Evolutionary conservation across 2,329 filamentous ascomycete species (phyloP).

Genomic region (Ophiostoma triangulosporum): DNA sequence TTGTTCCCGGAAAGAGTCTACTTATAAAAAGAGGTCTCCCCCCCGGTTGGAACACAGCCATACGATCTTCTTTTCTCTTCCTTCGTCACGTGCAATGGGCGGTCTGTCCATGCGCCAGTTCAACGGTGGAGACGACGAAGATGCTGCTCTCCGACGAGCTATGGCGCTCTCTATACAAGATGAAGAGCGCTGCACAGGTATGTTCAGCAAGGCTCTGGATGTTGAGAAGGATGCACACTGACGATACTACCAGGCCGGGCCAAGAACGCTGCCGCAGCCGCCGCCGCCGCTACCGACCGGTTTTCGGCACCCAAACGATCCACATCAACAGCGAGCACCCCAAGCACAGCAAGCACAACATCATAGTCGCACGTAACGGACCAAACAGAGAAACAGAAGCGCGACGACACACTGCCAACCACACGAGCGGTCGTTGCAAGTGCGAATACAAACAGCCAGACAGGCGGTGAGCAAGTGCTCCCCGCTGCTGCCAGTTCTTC

Average conservation of each 20-base stretch:
- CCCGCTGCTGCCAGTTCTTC: not conserved
- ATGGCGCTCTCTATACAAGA: conserved; percentile 42
- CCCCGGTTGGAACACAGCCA: too few relatives aligned
- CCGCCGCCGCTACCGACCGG: not conserved
- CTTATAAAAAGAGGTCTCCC: not conserved
- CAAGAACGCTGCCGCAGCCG: not conserved
- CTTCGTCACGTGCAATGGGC: conserved; percentile 13
- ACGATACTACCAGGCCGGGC: not conserved
- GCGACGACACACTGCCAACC: not conserved
- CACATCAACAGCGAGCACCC: not conserved
- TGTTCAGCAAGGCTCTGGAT: not conserved
- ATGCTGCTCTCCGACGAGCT: conserved; percentile 44
- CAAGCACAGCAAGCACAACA: not conserved
- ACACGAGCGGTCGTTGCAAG: not conserved
- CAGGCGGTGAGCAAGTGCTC: not conserved
- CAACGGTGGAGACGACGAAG: conserved; percentile 31
- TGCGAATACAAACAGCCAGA: not conserved
- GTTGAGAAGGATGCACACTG: not conserved
- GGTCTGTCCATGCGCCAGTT: conserved; percentile 15
- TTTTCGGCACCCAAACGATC: not conserved
- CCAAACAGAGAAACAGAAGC: not conserved
- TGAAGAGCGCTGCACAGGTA: conserved; percentile 13
- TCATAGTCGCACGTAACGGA: not conserved
- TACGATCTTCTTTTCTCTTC: not conserved
- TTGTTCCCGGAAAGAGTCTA: too few relatives aligned